Conservation (phyloP, 2,329 filamentous ascomycete species). For the Epicoccum sorghinum region DNA sequence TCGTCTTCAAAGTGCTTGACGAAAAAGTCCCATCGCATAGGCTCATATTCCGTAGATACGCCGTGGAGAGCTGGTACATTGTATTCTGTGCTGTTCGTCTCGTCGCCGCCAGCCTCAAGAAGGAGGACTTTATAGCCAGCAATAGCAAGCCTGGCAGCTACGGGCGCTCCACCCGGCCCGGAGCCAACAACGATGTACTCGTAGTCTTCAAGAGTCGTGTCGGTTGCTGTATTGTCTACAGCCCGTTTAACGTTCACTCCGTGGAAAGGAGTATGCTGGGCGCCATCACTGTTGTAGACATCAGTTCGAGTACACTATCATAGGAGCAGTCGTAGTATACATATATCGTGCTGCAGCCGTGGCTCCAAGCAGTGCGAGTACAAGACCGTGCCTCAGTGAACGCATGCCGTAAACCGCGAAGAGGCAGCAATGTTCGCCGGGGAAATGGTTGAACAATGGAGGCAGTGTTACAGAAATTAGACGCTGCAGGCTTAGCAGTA, state of each 20-base stretch:
- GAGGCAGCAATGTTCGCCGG: no score
- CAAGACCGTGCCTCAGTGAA: slow-evolving; percentile 1
- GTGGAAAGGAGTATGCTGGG: slow-evolving; percentile 25
- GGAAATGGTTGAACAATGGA: no score
- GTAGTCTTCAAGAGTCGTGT: slow-evolving; percentile 47
- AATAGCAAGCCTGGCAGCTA: slow-evolving; percentile 62
- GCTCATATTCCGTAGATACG: slow-evolving; percentile 60
- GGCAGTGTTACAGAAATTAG: no score
- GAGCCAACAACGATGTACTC: slow-evolving; percentile 68
- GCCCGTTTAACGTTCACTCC: slow-evolving; percentile 29
- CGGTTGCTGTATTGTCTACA: slow-evolving; percentile 8
- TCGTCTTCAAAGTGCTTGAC: slow-evolving; percentile 64
- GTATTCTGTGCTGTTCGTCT: slow-evolving; percentile 55
- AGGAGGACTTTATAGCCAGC: slow-evolving; percentile 63
- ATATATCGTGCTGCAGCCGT: slow-evolving; percentile 19
- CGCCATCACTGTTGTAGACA: slow-evolving; percentile 21
- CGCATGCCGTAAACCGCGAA: no score
- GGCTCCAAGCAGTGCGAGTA: slow-evolving; percentile 17
- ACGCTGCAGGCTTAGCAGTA: no score
- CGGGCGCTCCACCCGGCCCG: slow-evolving; percentile 64
- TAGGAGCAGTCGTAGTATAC: slow-evolving; percentile 9
- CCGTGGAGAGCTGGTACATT: slow-evolving; percentile 60
- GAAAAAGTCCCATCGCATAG: slow-evolving; percentile 66
- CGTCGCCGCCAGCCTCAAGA: slow-evolving; percentile 64
- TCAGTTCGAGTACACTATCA: not conserved